Evolutionary conservation across 2,329 filamentous ascomycete species (phyloP).

Genomic region (Aspergillus aculeatinus): DNA sequence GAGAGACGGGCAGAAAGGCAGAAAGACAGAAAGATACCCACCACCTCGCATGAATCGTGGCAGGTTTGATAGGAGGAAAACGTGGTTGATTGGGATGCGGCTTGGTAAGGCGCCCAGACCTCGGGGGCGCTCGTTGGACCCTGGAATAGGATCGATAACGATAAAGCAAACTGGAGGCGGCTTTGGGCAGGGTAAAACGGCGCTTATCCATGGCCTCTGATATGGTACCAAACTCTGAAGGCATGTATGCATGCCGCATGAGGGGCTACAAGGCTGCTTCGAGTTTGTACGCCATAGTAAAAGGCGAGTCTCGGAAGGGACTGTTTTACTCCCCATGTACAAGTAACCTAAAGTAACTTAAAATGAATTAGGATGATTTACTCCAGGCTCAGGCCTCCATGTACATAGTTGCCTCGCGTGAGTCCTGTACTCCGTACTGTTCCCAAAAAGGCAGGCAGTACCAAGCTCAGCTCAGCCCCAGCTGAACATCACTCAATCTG

Average conservation of each 20-base stretch:
- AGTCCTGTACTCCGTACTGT: neutral
- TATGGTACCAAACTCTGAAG: slow-evolving; percentile 19
- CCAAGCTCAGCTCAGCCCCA: no score
- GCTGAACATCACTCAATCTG: no score
- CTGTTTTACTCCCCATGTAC: no score
- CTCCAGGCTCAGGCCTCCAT: no score
- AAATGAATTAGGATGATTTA: no score
- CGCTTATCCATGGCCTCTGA: slow-evolving; percentile 18
- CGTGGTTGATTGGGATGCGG: neutral
- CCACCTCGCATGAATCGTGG: neutral
- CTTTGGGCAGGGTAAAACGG: slow-evolving; percentile 3
- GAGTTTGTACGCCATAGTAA: neutral
- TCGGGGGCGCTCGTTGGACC: neutral
- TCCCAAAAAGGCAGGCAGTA: neutral
- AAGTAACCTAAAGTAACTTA: no score
- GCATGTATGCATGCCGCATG: neutral
- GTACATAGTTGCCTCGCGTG: neutral
- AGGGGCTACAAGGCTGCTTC: neutral
- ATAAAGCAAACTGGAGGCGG: slow-evolving; percentile 3
- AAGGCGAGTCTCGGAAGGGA: neutral
- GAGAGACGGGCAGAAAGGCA: no score
- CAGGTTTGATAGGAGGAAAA: neutral
- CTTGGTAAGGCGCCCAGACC: neutral
- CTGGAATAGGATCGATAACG: neutral
- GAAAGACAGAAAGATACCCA: no score